Conservation (phyloP, 2,329 filamentous ascomycete genomes). For the Colletotrichum filicis region DNA sequence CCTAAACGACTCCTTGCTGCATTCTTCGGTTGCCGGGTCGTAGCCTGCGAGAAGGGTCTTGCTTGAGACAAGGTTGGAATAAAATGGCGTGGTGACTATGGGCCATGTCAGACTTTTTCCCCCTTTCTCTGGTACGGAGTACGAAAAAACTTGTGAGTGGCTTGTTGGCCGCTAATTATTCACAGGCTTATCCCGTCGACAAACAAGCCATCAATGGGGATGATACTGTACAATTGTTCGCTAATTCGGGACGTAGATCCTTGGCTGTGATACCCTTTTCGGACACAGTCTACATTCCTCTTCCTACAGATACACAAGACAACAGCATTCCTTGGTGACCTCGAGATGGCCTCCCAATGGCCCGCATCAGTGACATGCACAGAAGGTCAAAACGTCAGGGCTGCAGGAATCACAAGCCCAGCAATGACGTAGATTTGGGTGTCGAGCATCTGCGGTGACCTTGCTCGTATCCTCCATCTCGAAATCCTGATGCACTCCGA, state of each 20-base stretch:
- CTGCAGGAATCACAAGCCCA: conserved; percentile 8
- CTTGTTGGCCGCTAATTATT: conserved; percentile 2
- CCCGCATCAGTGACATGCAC: not conserved
- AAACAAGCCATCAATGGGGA: not conserved
- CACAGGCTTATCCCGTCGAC: conserved; percentile 1
- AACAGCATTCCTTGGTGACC: conserved; percentile 21
- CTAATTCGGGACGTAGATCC: not conserved
- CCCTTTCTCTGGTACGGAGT: not conserved
- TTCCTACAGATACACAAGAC: conserved; percentile 3
- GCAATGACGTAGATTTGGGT: conserved; percentile 20
- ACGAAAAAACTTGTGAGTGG: not conserved
- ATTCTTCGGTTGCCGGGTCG: conserved; percentile 34
- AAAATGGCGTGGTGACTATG: conserved; percentile 26
- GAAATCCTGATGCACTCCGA: not conserved
- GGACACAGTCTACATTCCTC: conserved; percentile 13
- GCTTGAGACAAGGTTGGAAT: conserved; percentile 29
- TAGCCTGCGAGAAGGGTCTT: conserved; percentile 25
- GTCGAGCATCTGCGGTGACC: conserved; percentile 7
- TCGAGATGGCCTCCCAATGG: conserved; percentile 1
- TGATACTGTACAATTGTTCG: conserved; percentile 15
- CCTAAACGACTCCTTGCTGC: conserved; percentile 15
- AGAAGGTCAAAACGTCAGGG: not conserved
- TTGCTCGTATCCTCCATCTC: not conserved
- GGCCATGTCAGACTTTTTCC: not conserved
- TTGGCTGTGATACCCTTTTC: conserved; percentile 9